Percentiles rank a stretch among this genome's conserved stretches.
phyloP scores from a whole-genome alignment of 169 alveolate genomes.

The Eimeria tenella region DNA sequence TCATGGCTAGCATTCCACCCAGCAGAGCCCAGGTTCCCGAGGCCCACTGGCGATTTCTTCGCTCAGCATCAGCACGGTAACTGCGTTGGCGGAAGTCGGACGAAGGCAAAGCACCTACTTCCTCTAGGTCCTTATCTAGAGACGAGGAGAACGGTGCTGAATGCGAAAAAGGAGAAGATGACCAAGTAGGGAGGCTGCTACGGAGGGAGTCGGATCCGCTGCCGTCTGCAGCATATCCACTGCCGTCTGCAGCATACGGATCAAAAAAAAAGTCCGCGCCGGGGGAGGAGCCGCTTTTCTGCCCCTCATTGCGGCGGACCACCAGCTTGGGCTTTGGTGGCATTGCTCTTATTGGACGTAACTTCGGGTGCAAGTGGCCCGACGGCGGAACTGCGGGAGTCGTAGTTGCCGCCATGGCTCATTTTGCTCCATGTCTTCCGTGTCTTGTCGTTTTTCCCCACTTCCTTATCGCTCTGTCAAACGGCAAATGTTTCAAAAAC shows the following conservation, averaged over 20 bases:
- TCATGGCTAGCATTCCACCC: conserved; percentile 57
- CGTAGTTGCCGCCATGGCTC: conserved; percentile 46
- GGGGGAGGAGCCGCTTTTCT: not conserved
- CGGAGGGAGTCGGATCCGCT: not conserved
- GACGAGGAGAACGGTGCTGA: not conserved
- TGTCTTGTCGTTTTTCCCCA: not conserved
- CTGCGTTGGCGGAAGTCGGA: conserved; percentile 33
- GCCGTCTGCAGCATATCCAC: not conserved
- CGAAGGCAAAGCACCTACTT: not conserved
- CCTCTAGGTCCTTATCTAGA: conserved; percentile 31
- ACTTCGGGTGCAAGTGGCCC: not conserved
- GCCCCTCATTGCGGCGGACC: not conserved
- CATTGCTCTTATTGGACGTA: not conserved
- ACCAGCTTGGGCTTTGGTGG: not conserved
- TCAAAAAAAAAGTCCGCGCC: not conserved
- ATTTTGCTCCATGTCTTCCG: conserved; percentile 52
- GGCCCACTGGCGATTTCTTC: conserved; percentile 36
- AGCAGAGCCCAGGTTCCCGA: conserved; percentile 51
- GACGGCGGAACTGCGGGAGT: not conserved
- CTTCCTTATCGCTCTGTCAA: not conserved
- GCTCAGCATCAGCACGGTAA: conserved; percentile 23
- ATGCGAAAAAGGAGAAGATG: conserved; percentile 10
- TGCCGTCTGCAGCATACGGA: conserved; percentile 14
- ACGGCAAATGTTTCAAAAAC: not conserved
- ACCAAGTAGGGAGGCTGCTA: conserved; percentile 18